Conservation (phyloP, 768 basidiomycete species). For the Trichaptum fuscoviolaceum region DNA sequence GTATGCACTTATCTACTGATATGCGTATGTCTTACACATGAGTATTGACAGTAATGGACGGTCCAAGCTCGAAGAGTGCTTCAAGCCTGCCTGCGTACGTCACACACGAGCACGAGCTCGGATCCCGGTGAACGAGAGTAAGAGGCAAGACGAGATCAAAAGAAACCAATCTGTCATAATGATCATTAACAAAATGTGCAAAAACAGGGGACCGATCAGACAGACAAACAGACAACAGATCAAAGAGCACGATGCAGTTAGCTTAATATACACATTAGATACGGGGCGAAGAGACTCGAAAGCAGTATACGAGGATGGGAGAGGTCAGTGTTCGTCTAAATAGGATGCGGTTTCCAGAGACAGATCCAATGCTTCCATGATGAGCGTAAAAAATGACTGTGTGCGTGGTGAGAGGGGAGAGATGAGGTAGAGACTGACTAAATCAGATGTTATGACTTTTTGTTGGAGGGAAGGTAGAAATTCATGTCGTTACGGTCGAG, state of each 20-base stretch:
- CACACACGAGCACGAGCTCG: too few relatives aligned
- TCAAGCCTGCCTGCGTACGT: too few relatives aligned
- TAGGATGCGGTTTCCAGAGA: neutral
- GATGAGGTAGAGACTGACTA: neutral
- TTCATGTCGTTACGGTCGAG: constrained; percentile 38
- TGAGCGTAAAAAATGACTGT: neutral
- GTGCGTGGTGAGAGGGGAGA: neutral
- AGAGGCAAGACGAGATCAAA: too few relatives aligned
- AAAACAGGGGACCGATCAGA: neutral
- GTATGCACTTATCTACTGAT: too few relatives aligned
- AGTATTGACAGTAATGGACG: too few relatives aligned
- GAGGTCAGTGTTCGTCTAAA: neutral
- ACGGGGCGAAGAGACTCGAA: neutral
- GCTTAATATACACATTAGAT: neutral
- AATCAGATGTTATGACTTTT: neutral
- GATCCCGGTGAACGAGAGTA: too few relatives aligned
- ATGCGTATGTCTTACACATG: too few relatives aligned
- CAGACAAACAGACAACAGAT: neutral
- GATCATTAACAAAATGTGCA: neutral
- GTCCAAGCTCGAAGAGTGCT: too few relatives aligned
- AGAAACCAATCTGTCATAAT: too few relatives aligned
- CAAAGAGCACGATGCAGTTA: neutral
- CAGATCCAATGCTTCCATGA: neutral
- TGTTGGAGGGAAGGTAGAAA: constrained; percentile 10
- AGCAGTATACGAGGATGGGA: neutral